These are phyloP conservation scores for Smithsoniella earleae DNA, from an alignment of 163 green algal species.

Conservation along the genomic window DNA sequence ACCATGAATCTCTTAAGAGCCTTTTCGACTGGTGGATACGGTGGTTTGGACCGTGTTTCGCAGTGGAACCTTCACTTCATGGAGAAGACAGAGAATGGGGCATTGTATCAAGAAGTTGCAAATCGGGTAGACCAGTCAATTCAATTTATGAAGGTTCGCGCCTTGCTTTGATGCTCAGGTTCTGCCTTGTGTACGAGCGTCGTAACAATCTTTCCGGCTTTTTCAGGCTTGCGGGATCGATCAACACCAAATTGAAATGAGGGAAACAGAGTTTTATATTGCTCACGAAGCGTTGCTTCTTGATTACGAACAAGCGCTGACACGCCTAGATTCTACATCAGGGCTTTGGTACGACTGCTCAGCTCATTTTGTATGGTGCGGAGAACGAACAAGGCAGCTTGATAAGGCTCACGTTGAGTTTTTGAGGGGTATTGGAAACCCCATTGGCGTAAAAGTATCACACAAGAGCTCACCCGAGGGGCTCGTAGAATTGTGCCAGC, in stretches of 20 bases:
- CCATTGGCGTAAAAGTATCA: slow-evolving; percentile 89
- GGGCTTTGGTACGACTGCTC: slow-evolving; percentile 81
- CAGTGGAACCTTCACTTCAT: slow-evolving; percentile 99
- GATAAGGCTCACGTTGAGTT: slow-evolving; percentile 96
- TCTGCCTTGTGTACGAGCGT: no score
- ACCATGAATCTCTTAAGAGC: slow-evolving; percentile 96
- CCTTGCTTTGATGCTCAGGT: neutral
- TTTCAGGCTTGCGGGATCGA: slow-evolving; percentile 73
- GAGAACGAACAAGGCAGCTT: slow-evolving; percentile 94
- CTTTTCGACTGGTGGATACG: slow-evolving; percentile 93
- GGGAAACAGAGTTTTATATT: slow-evolving; percentile 96
- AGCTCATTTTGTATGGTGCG: slow-evolving; percentile 96
- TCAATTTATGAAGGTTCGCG: slow-evolving; percentile 74
- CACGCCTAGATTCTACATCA: slow-evolving; percentile 75
- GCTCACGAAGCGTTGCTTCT: slow-evolving; percentile 93
- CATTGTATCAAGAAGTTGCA: slow-evolving; percentile 86
- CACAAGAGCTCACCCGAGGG: slow-evolving; percentile 90
- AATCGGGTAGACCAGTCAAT: slow-evolving; percentile 86
- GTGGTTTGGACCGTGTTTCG: slow-evolving; percentile 76
- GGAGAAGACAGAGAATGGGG: slow-evolving; percentile 67
- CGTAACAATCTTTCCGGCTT: no score
- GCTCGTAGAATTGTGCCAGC: slow-evolving; percentile 75
- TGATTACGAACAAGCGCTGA: slow-evolving; percentile 88
- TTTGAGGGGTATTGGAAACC: slow-evolving; percentile 88
- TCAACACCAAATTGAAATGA: slow-evolving; percentile 65